Percentiles rank a stretch among this genome's conserved stretches.
These are phyloP conservation scores for Tricholoma matsutake DNA, from an alignment of 768 basidiomycete genomes.

Conservation along the genomic window DNA sequence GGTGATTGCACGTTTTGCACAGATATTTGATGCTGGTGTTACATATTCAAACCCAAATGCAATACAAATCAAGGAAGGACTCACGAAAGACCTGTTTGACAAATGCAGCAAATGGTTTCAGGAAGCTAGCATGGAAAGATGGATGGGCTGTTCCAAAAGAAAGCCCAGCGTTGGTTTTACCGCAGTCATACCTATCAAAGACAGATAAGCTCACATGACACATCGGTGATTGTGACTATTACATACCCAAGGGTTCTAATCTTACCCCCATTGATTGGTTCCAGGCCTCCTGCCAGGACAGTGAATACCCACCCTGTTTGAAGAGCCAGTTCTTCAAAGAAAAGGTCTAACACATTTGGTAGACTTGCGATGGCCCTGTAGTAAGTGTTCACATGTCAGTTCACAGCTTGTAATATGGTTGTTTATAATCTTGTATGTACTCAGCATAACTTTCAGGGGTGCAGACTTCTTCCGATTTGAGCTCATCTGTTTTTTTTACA, in stretches of 20 bases:
- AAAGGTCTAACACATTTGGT: background rate
- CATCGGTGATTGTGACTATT: background rate
- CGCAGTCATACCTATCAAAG: background rate
- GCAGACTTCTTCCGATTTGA: background rate
- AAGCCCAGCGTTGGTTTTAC: background rate
- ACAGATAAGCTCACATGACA: background rate
- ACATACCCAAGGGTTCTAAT: conserved; percentile 1
- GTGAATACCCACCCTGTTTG: background rate
- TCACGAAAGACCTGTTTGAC: background rate
- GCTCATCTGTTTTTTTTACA: background rate
- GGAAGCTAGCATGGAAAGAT: background rate
- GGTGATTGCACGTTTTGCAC: background rate
- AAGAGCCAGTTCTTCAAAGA: background rate
- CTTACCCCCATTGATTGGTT: background rate
- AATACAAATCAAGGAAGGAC: background rate
- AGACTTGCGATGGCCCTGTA: background rate
- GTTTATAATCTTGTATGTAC: background rate
- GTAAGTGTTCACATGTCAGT: background rate
- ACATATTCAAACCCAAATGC: background rate
- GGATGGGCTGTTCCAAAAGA: conserved; percentile 1
- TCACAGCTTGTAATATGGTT: background rate
- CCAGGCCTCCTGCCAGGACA: background rate
- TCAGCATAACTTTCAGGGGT: background rate
- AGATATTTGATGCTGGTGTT: background rate
- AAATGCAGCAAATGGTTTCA: conserved; percentile 1